Conservation (phyloP, 2,329 filamentous ascomycete species). For the Sporothrix pallida region DNA sequence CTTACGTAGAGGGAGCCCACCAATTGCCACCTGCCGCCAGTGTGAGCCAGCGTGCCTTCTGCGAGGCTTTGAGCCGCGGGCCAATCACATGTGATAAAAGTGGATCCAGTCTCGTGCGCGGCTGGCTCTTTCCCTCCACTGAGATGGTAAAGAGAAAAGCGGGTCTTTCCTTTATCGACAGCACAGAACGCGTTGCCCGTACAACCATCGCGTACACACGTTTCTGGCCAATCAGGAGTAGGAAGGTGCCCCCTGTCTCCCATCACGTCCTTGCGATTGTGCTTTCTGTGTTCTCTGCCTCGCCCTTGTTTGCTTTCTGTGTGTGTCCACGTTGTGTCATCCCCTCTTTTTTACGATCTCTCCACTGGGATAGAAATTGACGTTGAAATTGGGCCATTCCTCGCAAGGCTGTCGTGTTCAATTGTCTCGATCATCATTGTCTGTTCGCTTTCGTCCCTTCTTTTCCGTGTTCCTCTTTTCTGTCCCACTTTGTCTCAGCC, state of each 20-base stretch:
- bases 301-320: neutral
- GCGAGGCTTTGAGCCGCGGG: constrained; percentile 3
- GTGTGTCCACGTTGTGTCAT: constrained; percentile 1
- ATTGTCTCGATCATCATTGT: neutral
- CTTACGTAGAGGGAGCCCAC: neutral
- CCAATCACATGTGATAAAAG: constrained; percentile 30
- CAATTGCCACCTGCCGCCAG: neutral
- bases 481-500: neutral
- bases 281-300: constrained; percentile 5
- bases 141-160: neutral
- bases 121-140: neutral
- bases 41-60: no score
- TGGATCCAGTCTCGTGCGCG: constrained; percentile 4
- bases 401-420: constrained; percentile 3
- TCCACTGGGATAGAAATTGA: neutral
- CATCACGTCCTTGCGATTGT: constrained; percentile 1
- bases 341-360: constrained; percentile 24
- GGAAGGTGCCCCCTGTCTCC: neutral
- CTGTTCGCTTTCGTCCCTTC: neutral
- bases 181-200: constrained; percentile 30
- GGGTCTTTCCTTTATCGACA: no score
- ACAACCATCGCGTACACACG: constrained; percentile 31
- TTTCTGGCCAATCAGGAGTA: constrained; percentile 23
- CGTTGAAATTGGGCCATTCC: neutral
- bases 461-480: neutral